Conservation (phyloP, 768 basidiomycete genomes). For the Inosperma sp. region DNA sequence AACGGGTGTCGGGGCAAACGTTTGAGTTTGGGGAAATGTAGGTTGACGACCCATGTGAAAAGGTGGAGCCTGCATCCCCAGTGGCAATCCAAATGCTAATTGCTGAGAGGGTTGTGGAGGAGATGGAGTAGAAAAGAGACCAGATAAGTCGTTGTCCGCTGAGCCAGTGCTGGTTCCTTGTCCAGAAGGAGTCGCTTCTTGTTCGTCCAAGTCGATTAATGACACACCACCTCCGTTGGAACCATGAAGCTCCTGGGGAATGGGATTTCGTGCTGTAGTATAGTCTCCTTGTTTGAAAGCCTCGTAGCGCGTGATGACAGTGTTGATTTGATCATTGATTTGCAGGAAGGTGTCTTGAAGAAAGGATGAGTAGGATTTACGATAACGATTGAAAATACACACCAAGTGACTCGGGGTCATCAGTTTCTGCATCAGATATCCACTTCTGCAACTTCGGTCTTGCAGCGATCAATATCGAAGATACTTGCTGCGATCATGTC, state of each 20-base stretch:
- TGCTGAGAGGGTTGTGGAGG: slow-evolving; percentile 4
- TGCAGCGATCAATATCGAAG: slow-evolving; percentile 70
- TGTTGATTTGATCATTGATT: slow-evolving; percentile 98
- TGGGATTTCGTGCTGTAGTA: slow-evolving; percentile 57
- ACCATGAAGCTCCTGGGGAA: slow-evolving; percentile 52
- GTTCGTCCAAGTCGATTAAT: slow-evolving; percentile 78
- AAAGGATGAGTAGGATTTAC: background rate
- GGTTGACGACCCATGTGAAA: slow-evolving; percentile 5
- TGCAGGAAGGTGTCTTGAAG: slow-evolving; percentile 81
- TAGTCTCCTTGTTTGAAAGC: slow-evolving; percentile 93
- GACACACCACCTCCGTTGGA: slow-evolving; percentile 38
- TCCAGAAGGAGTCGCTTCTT: slow-evolving; percentile 17
- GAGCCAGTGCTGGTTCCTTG: slow-evolving; percentile 25
- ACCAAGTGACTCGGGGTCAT: slow-evolving; percentile 90
- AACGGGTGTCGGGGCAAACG: slow-evolving; percentile 26
- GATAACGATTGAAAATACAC: slow-evolving; percentile 19
- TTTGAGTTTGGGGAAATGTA: slow-evolving; percentile 11
- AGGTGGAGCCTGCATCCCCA: slow-evolving; percentile 4
- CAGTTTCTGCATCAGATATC: slow-evolving; percentile 89
- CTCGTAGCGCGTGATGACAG: slow-evolving; percentile 83
- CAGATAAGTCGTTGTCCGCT: slow-evolving; percentile 52
- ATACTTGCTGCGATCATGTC: slow-evolving; percentile 67
- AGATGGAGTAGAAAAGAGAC: slow-evolving; percentile 46
- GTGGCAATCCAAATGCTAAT: too few relatives aligned
- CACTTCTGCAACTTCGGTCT: slow-evolving; percentile 96